A percentile compares a stretch with the other conserved stretches of the same genome.
These are phyloP conservation scores for Yamadazyma triangularis DNA, from an alignment of 1,139 yeast genomes.

Conservation along the genomic window DNA sequence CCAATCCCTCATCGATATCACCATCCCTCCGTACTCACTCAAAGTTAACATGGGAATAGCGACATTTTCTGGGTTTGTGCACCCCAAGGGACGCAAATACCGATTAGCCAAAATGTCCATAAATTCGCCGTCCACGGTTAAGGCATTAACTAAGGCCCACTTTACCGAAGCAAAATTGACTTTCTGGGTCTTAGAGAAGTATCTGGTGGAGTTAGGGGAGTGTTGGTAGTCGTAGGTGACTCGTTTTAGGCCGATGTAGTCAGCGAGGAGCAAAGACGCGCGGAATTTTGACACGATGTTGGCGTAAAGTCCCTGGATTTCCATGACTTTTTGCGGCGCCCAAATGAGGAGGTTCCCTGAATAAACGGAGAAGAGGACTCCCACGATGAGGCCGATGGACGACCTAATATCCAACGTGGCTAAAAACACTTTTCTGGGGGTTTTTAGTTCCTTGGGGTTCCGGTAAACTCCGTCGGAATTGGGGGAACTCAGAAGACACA, in stretches of 20 bases:
- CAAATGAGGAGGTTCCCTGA: constrained; percentile 81
- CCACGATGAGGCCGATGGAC: constrained; percentile 82
- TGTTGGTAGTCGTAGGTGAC: constrained; percentile 93
- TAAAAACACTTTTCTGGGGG: constrained; percentile 39
- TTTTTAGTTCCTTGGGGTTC: constrained; percentile 21
- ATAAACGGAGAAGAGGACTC: constrained; percentile 75
- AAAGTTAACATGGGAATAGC: constrained; percentile 87
- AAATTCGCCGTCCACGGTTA: constrained; percentile 93
- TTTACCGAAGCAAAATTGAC: constrained; percentile 78
- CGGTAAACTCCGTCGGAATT: constrained; percentile 38
- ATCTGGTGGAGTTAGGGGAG: constrained; percentile 80
- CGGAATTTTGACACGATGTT: constrained; percentile 65
- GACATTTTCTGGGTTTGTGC: constrained; percentile 68
- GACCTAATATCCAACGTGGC: constrained; percentile 84
- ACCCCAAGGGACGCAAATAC: constrained; percentile 88
- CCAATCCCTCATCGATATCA: constrained; percentile 90
- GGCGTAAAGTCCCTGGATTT: constrained; percentile 85
- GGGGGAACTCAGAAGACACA: constrained; percentile 65
- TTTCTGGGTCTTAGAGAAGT: constrained; percentile 68
- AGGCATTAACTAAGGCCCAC: constrained; percentile 88
- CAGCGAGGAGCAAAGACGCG: constrained; percentile 75
- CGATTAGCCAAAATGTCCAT: constrained; percentile 87
- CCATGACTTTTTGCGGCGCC: constrained; percentile 73
- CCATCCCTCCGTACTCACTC: constrained; percentile 96
- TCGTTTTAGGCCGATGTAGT: constrained; percentile 84